Conservation (phyloP, 2,329 filamentous ascomycete species). For the Monilinia fructigena region DNA sequence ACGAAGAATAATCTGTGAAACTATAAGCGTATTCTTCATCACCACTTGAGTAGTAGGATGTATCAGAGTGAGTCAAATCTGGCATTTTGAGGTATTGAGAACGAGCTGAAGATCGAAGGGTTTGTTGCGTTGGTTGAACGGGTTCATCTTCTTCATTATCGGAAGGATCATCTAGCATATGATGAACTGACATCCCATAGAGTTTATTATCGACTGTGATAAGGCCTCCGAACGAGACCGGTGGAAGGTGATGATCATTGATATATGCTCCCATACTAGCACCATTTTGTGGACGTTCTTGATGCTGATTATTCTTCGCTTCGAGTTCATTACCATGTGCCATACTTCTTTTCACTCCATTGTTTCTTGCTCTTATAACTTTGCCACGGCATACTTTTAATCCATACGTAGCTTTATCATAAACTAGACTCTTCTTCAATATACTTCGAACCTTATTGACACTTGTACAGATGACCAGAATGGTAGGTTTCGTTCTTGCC, state of each 20-base stretch:
- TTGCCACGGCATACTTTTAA: constrained; percentile 72
- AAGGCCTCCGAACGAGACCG: constrained; percentile 86
- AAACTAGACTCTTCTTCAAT: constrained; percentile 67
- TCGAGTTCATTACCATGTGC: constrained; percentile 45
- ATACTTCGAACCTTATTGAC: constrained; percentile 70
- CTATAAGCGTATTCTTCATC: constrained; percentile 58
- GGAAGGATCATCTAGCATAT: constrained; percentile 80
- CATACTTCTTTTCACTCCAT: constrained; percentile 44
- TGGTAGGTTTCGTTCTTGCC: constrained; percentile 66
- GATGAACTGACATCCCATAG: constrained; percentile 94
- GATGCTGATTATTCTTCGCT: constrained; percentile 71
- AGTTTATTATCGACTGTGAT: constrained; percentile 80
- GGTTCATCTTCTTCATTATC: constrained; percentile 46
- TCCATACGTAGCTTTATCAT: constrained; percentile 62
- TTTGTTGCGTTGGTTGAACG: constrained; percentile 34
- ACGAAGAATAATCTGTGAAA: constrained; percentile 62
- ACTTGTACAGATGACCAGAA: constrained; percentile 74
- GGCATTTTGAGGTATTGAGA: constrained; percentile 35
- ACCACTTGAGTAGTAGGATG: constrained; percentile 38
- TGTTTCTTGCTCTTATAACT: constrained; percentile 59
- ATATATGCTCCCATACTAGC: constrained; percentile 92
- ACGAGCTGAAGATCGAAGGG: constrained; percentile 35
- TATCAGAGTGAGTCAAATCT: constrained; percentile 41
- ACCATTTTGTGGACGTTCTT: constrained; percentile 75
- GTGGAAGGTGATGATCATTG: constrained; percentile 79